These are phyloP conservation scores for Asterochloris sp. DNA, from an alignment of 139 green algal genomes.

Conservation along the genomic window DNA sequence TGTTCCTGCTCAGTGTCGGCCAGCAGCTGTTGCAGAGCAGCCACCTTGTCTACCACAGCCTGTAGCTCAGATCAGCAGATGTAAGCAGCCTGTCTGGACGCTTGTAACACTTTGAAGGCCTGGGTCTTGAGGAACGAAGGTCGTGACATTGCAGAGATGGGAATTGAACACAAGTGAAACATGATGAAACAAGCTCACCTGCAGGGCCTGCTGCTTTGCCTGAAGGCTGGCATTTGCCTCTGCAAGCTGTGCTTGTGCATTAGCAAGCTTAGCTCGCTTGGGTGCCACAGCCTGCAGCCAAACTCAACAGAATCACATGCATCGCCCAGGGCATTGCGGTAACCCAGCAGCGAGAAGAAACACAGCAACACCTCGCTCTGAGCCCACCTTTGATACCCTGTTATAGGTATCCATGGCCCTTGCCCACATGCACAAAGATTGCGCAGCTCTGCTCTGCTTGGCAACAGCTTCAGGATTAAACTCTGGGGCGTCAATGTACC, in stretches of 20 bases:
- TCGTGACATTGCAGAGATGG: neutral
- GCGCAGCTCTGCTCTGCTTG: slow-evolving; percentile 23
- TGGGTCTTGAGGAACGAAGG: neutral
- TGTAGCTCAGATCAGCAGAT: slow-evolving; percentile 10
- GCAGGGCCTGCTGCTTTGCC: slow-evolving; percentile 58
- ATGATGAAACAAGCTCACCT: no score
- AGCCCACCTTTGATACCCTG: slow-evolving; percentile 54
- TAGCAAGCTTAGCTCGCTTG: slow-evolving; percentile 3
- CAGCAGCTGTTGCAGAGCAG: slow-evolving; percentile 4
- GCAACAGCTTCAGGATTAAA: slow-evolving; percentile 32
- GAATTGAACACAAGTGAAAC: neutral
- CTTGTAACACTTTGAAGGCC: neutral
- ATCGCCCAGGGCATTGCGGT: neutral
- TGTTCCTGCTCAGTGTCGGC: slow-evolving; percentile 3
- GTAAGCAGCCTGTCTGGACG: neutral
- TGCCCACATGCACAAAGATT: slow-evolving; percentile 24
- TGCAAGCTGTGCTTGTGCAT: slow-evolving; percentile 35
- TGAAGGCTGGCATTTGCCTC: slow-evolving; percentile 61
- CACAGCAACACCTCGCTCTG: neutral
- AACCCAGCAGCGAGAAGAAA: neutral
- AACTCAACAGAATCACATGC: neutral
- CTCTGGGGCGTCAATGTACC: slow-evolving; percentile 21
- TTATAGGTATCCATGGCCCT: slow-evolving; percentile 80
- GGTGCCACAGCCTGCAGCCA: slow-evolving; percentile 7
- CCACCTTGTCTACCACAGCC: slow-evolving; percentile 15